A percentile compares a stretch with the other conserved stretches of the same genome.
phyloP scores from a whole-genome alignment of 495 filamentous ascomycete species.

The Talaromyces ruber region DNA sequence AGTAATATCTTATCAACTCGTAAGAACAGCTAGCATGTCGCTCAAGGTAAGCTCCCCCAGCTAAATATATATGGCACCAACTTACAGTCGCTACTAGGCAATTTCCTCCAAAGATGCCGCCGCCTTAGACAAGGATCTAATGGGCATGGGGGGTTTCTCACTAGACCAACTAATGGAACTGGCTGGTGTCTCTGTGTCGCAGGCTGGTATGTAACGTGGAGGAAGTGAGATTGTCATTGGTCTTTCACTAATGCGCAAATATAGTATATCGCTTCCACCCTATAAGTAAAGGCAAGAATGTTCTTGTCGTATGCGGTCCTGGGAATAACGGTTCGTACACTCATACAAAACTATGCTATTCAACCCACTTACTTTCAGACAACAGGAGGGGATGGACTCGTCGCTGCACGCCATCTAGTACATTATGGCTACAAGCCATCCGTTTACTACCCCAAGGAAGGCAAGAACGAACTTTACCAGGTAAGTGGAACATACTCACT shows the following conservation, averaged over 20 bases:
- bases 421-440: constrained; percentile 89
- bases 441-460: constrained; percentile 87
- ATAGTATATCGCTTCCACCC: constrained; percentile 81
- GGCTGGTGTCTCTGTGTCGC: constrained; percentile 85
- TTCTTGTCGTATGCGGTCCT: constrained; percentile 87
- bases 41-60: constrained; percentile 1
- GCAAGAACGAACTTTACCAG: constrained; percentile 84
- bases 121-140: constrained; percentile 85
- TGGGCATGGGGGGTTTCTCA: constrained; percentile 86
- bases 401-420: constrained; percentile 87
- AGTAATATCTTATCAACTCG: background rate
- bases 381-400: constrained; percentile 86
- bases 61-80: background rate
- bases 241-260: background rate
- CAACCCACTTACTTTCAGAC: background rate
- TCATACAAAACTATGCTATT: no score
- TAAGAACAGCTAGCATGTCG: background rate
- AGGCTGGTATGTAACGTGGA: constrained; percentile 54
- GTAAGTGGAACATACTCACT: constrained; percentile 22
- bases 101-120: constrained; percentile 80
- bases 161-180: constrained; percentile 97
- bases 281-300: constrained; percentile 54
- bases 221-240: background rate
- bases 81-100: constrained; percentile 44
- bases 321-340: constrained; percentile 75